Percentiles rank a stretch among this genome's conserved stretches.
Evolutionary conservation across 2,329 filamentous ascomycete species (phyloP).

Genomic region (Dothideomycetes sp.): DNA sequence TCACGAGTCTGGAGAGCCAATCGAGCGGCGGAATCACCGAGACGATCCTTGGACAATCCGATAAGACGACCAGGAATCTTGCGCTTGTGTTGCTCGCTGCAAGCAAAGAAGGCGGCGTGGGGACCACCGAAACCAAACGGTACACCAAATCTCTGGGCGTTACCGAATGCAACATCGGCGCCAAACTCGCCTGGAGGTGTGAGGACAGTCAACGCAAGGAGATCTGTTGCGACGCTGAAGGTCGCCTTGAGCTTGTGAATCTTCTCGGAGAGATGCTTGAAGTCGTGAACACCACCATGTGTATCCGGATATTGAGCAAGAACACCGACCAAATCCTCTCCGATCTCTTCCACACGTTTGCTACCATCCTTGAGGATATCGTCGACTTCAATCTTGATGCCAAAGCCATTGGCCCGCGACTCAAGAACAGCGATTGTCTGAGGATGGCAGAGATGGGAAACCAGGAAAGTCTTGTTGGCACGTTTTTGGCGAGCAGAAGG

Average conservation of each 20-base stretch:
- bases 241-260: slow-evolving; percentile 71
- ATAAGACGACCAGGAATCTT: slow-evolving; percentile 89
- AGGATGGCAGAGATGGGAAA: slow-evolving; percentile 73
- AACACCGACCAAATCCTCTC: slow-evolving; percentile 76
- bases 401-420: slow-evolving; percentile 84
- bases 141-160: slow-evolving; percentile 82
- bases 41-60: slow-evolving; percentile 81
- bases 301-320: slow-evolving; percentile 94
- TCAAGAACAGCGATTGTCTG: slow-evolving; percentile 77
- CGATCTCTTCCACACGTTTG: slow-evolving; percentile 61
- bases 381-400: slow-evolving; percentile 64
- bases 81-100: slow-evolving; percentile 81
- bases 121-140: slow-evolving; percentile 87
- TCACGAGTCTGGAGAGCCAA: slow-evolving; percentile 86
- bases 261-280: slow-evolving; percentile 60
- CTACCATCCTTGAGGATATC: slow-evolving; percentile 60
- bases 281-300: slow-evolving; percentile 69
- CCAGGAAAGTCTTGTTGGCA: slow-evolving; percentile 69
- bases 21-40: slow-evolving; percentile 71
- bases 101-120: slow-evolving; percentile 95
- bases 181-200: slow-evolving; percentile 90
- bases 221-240: slow-evolving; percentile 80
- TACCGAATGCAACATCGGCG: slow-evolving; percentile 90
- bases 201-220: slow-evolving; percentile 76
- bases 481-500: slow-evolving; percentile 63